These are phyloP conservation scores for Colletotrichum brevisporum DNA, from an alignment of 2,329 filamentous ascomycete species.

Conservation along the genomic window DNA sequence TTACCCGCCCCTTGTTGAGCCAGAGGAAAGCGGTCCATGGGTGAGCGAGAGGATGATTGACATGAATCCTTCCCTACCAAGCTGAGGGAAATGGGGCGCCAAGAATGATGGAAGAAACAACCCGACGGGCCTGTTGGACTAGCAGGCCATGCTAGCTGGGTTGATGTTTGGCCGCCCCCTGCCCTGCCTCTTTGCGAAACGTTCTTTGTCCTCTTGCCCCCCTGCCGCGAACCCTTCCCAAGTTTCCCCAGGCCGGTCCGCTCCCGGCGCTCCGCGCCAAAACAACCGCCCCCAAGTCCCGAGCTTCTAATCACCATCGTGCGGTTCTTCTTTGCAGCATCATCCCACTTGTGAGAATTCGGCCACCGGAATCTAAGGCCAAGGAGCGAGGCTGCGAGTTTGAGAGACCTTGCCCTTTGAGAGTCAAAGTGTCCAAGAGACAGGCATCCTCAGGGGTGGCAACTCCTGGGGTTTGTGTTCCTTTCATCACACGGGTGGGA, in stretches of 20 bases:
- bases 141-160: not conserved
- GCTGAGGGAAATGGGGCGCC: slow-evolving; percentile 23
- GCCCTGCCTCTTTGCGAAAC: slow-evolving; percentile 5
- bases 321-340: slow-evolving; percentile 21
- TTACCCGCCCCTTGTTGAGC: slow-evolving; percentile 4
- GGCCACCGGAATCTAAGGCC: not conserved
- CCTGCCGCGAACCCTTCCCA: slow-evolving; percentile 25
- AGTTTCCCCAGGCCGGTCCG: slow-evolving; percentile 36
- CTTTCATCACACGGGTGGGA: slow-evolving; percentile 9
- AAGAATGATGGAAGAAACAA: slow-evolving; percentile 25
- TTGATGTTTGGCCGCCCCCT: slow-evolving; percentile 13
- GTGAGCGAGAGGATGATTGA: slow-evolving; percentile 13
- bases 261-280: slow-evolving; percentile 31
- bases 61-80: not conserved
- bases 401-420: not conserved
- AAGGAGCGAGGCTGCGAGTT: not conserved
- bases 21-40: slow-evolving; percentile 10
- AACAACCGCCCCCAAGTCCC: not conserved
- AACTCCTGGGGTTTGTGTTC: not conserved
- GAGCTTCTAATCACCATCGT: slow-evolving; percentile 19
- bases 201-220: slow-evolving; percentile 12
- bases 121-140: not conserved
- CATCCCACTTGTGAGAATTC: slow-evolving; percentile 18
- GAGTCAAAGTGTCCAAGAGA: slow-evolving; percentile 4
- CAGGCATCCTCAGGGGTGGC: not conserved